A percentile compares a stretch with the other conserved stretches of the same genome.
Conservation (phyloP, 2,329 filamentous ascomycete genomes). For the Sporothrix curviconia region DNA sequence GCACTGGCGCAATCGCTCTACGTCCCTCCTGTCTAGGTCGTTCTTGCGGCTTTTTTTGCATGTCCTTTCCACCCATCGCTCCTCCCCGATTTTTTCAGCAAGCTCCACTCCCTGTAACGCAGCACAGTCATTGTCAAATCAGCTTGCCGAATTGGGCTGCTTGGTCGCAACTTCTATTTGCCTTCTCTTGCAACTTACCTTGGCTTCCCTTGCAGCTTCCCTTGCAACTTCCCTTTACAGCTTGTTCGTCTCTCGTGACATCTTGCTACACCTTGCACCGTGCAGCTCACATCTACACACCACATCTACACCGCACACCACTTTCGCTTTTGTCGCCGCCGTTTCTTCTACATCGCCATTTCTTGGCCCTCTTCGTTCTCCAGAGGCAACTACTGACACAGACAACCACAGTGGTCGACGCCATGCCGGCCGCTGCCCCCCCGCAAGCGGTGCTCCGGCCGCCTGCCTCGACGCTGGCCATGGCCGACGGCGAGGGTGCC, state of each 20-base stretch:
- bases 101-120: background rate
- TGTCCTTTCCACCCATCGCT: background rate
- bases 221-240: background rate
- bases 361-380: too few relatives aligned
- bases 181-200: background rate
- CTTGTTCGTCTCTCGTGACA: background rate
- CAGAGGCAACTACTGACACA: background rate
- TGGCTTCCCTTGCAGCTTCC: background rate
- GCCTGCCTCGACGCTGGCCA: conserved; percentile 10
- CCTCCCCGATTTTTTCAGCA: background rate
- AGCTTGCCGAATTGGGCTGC: background rate
- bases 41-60: background rate
- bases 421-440: conserved; percentile 15
- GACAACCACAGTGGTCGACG: background rate
- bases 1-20: conserved; percentile 7
- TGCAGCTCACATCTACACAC: too few relatives aligned
- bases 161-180: background rate
- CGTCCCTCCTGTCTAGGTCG: background rate
- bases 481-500: conserved; percentile 16
- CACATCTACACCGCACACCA: too few relatives aligned
- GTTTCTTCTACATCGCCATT: too few relatives aligned
- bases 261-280: background rate
- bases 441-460: conserved; percentile 20
- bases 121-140: conserved; percentile 1
- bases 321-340: too few relatives aligned